Evolutionary conservation across 1,139 yeast genomes (phyloP), one percentile per base, ranked within the genome.

Genomic region (Yamadazyma mexicana): DNA sequence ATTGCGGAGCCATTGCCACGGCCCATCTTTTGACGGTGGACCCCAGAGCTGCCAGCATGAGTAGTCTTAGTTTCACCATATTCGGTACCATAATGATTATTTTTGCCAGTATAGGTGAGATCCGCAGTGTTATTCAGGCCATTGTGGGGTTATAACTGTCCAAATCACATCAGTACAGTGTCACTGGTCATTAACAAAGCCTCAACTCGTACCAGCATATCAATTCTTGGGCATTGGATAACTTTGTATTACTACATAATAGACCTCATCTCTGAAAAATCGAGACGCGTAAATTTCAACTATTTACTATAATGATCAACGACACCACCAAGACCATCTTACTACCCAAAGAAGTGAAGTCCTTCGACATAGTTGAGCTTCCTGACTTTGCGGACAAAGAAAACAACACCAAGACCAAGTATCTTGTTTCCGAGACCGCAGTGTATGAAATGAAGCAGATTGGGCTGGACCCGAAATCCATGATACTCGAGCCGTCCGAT

Each of bases 1-100:
- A 83, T 53, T 83, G 91, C 52, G 87, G 91, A 5, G 95, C 95
- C 1, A 83, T 86, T 38, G 88, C 89, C 1, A 83, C 94, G 3
- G 92, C 92, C 0, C 85, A 83, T 57, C 62, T 86, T 37, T 61
- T 86, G 26, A 77, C 75, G 23, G 71, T 73, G 26, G 91, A 85
- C 52, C 87, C 94, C 4, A 66, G 94, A 47, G 92, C 94, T 15
- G 91, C 91, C 1, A 87, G 89, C 6, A 78, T 86, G 73, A 79
- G 87, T 43, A 76, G 85, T 7, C 69, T 86, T 52, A 75, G 87
- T 47, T 86, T 86, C 59, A 80, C 83, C 23, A 58, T 83, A 16
- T 86, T 79, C 56, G 95, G 94, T 11, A 81, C 91, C 0, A 61
- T 81, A 6, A 79, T 86, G 86, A 78, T 86, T 39, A 69, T 86